Evolutionary conservation across 768 basidiomycete genomes (phyloP).

Genomic region (Leccinellum rugosiceps): DNA sequence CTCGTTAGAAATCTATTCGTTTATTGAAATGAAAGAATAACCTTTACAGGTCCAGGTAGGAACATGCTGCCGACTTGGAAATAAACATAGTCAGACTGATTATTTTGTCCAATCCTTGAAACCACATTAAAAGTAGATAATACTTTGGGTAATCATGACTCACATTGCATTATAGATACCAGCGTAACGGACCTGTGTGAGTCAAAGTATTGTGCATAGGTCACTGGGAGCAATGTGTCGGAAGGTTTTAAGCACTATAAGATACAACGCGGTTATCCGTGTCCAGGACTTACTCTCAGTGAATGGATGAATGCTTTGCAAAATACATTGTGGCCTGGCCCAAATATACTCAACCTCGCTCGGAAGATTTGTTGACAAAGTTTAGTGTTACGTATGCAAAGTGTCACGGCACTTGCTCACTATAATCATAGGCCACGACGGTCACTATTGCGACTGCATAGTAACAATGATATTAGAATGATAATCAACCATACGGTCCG

Average conservation of each 20-base stretch:
- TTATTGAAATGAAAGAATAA: not conserved
- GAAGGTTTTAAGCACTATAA: not conserved
- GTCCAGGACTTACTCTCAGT: not conserved
- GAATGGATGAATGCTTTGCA: not conserved
- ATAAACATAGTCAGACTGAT: not conserved
- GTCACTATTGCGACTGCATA: not conserved
- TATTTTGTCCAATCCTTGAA: not conserved
- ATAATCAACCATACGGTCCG: not conserved
- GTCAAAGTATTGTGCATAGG: not conserved
- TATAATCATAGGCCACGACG: not conserved
- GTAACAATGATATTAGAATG: not conserved
- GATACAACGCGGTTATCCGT: not conserved
- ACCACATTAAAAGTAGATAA: not conserved
- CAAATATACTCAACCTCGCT: not conserved
- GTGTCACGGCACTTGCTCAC: not conserved
- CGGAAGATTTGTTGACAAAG: too few relatives aligned
- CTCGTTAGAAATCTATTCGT: not conserved
- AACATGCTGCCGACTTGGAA: not conserved
- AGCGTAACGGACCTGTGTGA: not conserved
- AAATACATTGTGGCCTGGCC: not conserved
- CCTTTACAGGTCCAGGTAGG: not conserved
- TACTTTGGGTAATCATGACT: not conserved
- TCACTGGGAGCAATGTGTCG: not conserved
- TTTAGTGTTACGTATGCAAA: not conserved
- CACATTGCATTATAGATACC: not conserved